Base-by-base conservation (phyloP, 2,329 filamentous ascomycete species). In the Myriosclerotinia curreyana region DNA sequence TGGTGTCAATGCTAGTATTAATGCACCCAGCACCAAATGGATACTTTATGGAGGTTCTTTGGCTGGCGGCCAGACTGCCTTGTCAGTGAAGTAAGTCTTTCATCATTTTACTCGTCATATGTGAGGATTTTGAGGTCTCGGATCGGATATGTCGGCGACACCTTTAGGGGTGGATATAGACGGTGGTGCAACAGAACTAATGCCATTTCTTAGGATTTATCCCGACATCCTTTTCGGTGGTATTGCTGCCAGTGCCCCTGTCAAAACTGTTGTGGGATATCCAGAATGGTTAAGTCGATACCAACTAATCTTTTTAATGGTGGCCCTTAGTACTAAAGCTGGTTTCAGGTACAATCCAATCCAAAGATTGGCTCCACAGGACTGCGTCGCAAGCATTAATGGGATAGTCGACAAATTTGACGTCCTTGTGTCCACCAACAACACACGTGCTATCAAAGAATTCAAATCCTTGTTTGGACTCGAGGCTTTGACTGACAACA, bases 321-420 rank as follows among this genome's bases (percentile, higher is more conserved):
- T 48, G 28, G 28, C n/a, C 7, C 36, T 20, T 20, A 5, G 31
- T 25, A 22, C 42, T 58, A 25, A 58, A 17, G 2, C n/a, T 46
- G 14, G 22, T 14, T 14, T 14, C 28, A 72, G 70, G 70, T 72
- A 82, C 66, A 69, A 76, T 51, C 79, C 80, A 0, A 80, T 82
- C 42, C 78, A 81, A 61, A 80, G 79, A 66, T 81, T 76, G 62
- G 81, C 75, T 0, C 80, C 81, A 0, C 75, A 79, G 61, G 80
- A 82, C 67, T 82, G 80, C 64, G 75, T 82, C 7, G 74, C 76
- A 4, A 78, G 80, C 44, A 78, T 82, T 68, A 79, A 81, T 68
- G 73, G 73, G 34, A 82, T 82, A 55, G 70, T 82, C 25, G 79
- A 80, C 55, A 82, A 81, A 48, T 78, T 82, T 28, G 81, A 84